Evolutionary conservation across 1,284 basidiomycete genomes (phyloP), one percentile per base, ranked within the genome.

Genomic region (Earliella scabrosa): DNA sequence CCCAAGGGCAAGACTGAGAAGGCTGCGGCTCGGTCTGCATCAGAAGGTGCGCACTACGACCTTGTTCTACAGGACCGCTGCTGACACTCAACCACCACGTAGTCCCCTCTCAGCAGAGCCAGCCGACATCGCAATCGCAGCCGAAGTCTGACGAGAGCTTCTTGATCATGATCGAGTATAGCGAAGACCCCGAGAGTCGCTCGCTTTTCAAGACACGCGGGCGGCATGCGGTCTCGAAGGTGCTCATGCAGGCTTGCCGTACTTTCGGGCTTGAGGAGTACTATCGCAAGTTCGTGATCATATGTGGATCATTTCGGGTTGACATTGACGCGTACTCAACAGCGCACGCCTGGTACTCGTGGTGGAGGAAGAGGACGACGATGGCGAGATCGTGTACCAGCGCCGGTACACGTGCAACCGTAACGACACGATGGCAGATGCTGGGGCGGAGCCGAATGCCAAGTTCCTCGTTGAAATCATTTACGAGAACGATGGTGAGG

Each of bases 121-220:
- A 20, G 13, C 36, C 50, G 11, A 14, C 54, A 1, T 36, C 52
- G 7, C 58, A 60, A 23, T n/a, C 57, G 0, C 56, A 52, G 26
- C 44, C 40, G 23, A 52, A 52, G 34, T 8, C 53, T 20, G 61
- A 67, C 21, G 65, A 63, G 45, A 63, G 62, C 59, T 65, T 67
- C 58, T 46, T 67, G n/a, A 54, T 67, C 13, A 55, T 52, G 47
- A 62, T 67, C 48, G 61, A 65, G 44, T 65, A 63, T 41, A 49
- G 41, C 26, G 60, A 60, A 21, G 59, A 63, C 43, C 56, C 59
- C 21, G 54, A 62, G 29, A 52, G 46, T 11, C 54, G 56, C 44
- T 50, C 54, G 26, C 45, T 60, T 32, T 70, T 70, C 65, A 70
- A 68, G 60, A 70, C 68, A 20, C 66, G 67, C 52, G 63, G 58